phyloP scores from a whole-genome alignment of 2,329 filamentous ascomycete genomes.

The Thelonectria discophora region DNA sequence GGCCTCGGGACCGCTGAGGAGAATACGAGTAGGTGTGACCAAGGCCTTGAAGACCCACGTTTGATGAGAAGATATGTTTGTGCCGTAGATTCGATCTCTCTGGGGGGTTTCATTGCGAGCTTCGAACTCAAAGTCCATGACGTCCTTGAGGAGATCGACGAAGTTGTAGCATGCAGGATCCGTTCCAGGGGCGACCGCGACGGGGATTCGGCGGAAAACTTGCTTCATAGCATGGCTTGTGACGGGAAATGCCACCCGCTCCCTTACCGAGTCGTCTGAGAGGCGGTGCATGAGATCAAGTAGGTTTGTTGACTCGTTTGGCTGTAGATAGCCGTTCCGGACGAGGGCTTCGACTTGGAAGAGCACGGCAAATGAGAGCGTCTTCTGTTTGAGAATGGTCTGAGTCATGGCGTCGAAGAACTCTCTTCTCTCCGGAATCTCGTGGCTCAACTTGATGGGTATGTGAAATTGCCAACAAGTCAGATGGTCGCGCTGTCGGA shows the following conservation, averaged over 20 bases:
- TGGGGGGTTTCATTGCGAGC: constrained; percentile 40
- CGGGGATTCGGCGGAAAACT: constrained; percentile 60
- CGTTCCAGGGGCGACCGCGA: constrained; percentile 61
- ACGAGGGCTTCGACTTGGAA: constrained; percentile 73
- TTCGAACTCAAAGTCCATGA: constrained; percentile 53
- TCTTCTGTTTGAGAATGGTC: constrained; percentile 36
- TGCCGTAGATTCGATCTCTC: constrained; percentile 41
- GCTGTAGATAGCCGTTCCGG: constrained; percentile 69
- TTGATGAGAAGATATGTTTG: constrained; percentile 49
- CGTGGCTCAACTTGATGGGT: constrained; percentile 15
- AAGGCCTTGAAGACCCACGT: constrained; percentile 62
- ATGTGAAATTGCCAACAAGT: constrained; percentile 38
- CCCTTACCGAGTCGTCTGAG: constrained; percentile 38
- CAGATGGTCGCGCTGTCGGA: constrained; percentile 38
- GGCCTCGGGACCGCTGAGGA: constrained; percentile 67
- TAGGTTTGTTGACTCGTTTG: constrained; percentile 58
- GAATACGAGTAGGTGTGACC: constrained; percentile 68
- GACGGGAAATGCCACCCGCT: constrained; percentile 48
- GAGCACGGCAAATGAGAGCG: constrained; percentile 59
- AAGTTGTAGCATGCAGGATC: constrained; percentile 55
- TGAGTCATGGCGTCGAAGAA: constrained; percentile 33
- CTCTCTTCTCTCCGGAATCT: constrained; percentile 30
- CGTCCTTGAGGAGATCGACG: constrained; percentile 49
- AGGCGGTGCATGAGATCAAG: constrained; percentile 53
- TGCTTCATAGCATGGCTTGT: constrained; percentile 63